Evolutionary conservation across 257 asterid species (phyloP).

Genomic region (Forsythia suspensa): DNA sequence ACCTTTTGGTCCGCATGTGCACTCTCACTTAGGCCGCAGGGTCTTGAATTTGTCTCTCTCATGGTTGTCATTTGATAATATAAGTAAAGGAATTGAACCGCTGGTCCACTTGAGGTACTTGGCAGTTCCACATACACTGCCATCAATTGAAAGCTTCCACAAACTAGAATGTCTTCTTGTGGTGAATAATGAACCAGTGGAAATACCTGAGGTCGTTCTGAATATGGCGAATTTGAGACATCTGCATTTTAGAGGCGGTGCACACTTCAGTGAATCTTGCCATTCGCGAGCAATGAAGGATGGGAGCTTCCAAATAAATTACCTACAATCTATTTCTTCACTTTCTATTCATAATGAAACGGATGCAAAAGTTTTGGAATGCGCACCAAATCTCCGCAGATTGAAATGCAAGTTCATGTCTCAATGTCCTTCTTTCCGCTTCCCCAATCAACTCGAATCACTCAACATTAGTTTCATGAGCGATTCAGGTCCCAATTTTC

Average conservation of each 20-base stretch:
- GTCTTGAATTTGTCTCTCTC: slow-evolving; percentile 5
- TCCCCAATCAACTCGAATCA: slow-evolving; percentile 13
- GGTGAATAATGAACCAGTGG: not conserved
- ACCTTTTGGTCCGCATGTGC: slow-evolving; percentile 19
- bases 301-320: not conserved
- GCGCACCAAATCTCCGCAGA: slow-evolving; percentile 6
- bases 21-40: slow-evolving; percentile 13
- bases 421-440: slow-evolving; percentile 3
- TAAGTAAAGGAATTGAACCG: not conserved
- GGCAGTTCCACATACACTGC: slow-evolving; percentile 12
- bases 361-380: slow-evolving; percentile 20
- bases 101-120: slow-evolving; percentile 24
- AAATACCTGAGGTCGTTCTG: slow-evolving; percentile 6
- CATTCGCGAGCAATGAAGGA: not conserved
- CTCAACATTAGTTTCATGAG: not conserved
- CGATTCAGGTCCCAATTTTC: not conserved
- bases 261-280: slow-evolving; percentile 12
- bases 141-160: not conserved
- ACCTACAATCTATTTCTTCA: slow-evolving; percentile 9
- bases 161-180: slow-evolving; percentile 18
- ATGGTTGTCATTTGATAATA: not conserved
- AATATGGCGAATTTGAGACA: slow-evolving; percentile 16
- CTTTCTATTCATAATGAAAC: not conserved
- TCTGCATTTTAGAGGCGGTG: slow-evolving; percentile 9
- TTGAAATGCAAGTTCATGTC: slow-evolving; percentile 15